Evolutionary conservation across 371 early-diverging fungal species (phyloP), one percentile per base, ranked within the genome.

Genomic region (Coemansia sp.): DNA sequence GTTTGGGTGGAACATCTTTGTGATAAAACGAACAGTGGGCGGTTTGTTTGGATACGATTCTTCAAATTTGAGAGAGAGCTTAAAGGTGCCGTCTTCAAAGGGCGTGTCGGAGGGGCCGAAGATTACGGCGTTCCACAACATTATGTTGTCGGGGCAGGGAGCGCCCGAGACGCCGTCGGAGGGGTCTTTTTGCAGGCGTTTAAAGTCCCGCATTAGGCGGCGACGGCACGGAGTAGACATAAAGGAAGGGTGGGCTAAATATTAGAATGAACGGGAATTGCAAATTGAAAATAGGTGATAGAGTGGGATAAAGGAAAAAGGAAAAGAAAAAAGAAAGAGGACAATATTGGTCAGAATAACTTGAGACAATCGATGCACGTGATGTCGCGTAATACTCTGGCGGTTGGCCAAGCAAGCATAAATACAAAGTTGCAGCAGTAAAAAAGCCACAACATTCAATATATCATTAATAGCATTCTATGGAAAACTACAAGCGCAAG

Each of bases 61-160:
- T 75, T 97, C 97, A 85, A 99, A 99, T 64, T 89, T 91, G 21
- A 99, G 86, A 2, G 91, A 86, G 16, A 99, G 84, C 75, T 97
- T 99, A 85, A 99, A 99, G 0, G 97, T 98, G 30, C 99, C 99
- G 84, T 98, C 98, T 81, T 99, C 99, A 83, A 98, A 99, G 2
- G 98, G 97, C 25, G 99, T 99, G 64, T 98, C 98, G 71, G 84
- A 95, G 54, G 97, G 98, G 8, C 96, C 99, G 85, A 98, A 95
- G 79, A 99, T 99, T 42, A 99, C 94, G 4, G 99, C 99, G 79
- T 97, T 94, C 95, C 96, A 96, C 62, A 90, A 79, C 90, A 95
- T 90, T 68, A 93, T 94, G 80, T 95, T 97, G 84, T 96, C 97
- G 1, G 94, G 87, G 80, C 93, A 92, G 7, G 99, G 99, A 0